phyloP scores from a whole-genome alignment of 495 filamentous ascomycete genomes.

The Daldinia grandis region DNA sequence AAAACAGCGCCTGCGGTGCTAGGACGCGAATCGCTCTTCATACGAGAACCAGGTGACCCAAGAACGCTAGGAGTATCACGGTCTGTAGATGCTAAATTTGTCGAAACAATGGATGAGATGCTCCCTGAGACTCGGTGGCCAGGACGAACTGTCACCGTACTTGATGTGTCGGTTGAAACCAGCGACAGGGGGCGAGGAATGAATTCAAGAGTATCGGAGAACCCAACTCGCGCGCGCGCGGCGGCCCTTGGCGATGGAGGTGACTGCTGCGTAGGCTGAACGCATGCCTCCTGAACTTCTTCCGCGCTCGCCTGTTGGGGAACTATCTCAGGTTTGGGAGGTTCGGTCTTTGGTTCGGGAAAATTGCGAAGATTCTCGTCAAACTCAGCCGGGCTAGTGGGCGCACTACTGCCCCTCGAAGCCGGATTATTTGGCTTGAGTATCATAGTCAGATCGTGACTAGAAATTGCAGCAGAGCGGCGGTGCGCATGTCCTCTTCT shows the following conservation, averaged over 20 bases:
- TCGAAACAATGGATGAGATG: constrained; percentile 68
- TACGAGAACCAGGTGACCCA: constrained; percentile 42
- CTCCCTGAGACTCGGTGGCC: constrained; percentile 70
- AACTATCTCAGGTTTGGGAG: constrained; percentile 8
- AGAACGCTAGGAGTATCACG: constrained; percentile 46
- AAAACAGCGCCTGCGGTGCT: constrained; percentile 63
- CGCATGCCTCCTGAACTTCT: constrained; percentile 25
- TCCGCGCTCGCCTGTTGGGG: constrained; percentile 8
- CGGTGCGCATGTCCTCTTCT: constrained; percentile 82
- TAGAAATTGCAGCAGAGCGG: constrained; percentile 87
- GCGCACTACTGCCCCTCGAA: constrained; percentile 68
- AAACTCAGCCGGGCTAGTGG: constrained; percentile 69
- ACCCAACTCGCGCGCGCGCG: constrained; percentile 63
- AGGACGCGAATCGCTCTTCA: constrained; percentile 52
- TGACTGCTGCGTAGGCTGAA: constrained; percentile 30
- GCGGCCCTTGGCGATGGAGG: constrained; percentile 49
- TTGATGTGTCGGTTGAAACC: constrained; percentile 77
- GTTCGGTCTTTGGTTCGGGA: constrained; percentile 38
- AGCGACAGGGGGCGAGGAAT: constrained; percentile 77
- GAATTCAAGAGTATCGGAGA: constrained; percentile 69
- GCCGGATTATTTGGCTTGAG: constrained; percentile 64
- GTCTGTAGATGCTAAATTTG: constrained; percentile 49
- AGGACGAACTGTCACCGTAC: constrained; percentile 67
- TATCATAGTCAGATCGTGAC: constrained; percentile 79
- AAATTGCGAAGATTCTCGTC: constrained; percentile 50